Evolutionary conservation across 2,329 filamentous ascomycete species (phyloP).

Genomic region (Fusarium fracticaudum): DNA sequence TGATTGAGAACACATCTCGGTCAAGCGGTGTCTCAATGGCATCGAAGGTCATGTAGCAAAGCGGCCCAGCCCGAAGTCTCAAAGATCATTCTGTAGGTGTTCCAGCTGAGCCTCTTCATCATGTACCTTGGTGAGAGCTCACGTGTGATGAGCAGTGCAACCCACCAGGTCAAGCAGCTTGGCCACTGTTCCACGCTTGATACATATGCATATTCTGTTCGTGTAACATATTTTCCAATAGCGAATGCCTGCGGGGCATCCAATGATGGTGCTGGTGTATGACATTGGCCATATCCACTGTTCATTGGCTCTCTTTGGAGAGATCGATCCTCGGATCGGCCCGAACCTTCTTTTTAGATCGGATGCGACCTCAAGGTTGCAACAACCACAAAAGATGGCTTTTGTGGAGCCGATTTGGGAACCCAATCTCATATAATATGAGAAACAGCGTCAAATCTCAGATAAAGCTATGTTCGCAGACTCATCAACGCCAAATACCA

Average conservation of each 20-base stretch:
- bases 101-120: no score
- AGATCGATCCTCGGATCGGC: neutral
- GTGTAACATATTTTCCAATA: no score
- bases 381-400: neutral
- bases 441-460: neutral
- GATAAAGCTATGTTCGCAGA: neutral
- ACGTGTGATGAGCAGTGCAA: neutral
- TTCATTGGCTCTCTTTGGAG: neutral
- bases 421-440: neutral
- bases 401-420: neutral
- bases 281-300: neutral
- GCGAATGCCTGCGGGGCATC: neutral
- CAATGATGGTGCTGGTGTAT: neutral
- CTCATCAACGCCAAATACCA: no score
- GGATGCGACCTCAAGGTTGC: neutral
- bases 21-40: rapidly evolving
- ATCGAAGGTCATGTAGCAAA: no score
- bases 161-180: neutral
- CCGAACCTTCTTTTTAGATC: neutral
- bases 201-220: neutral
- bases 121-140: no score
- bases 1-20: no score
- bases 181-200: rapidly evolving
- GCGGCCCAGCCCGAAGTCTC: no score
- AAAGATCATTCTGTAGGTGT: no score